Evolutionary conservation across 441 rosid species (phyloP).

Genomic region (Jatropha podagrica): DNA sequence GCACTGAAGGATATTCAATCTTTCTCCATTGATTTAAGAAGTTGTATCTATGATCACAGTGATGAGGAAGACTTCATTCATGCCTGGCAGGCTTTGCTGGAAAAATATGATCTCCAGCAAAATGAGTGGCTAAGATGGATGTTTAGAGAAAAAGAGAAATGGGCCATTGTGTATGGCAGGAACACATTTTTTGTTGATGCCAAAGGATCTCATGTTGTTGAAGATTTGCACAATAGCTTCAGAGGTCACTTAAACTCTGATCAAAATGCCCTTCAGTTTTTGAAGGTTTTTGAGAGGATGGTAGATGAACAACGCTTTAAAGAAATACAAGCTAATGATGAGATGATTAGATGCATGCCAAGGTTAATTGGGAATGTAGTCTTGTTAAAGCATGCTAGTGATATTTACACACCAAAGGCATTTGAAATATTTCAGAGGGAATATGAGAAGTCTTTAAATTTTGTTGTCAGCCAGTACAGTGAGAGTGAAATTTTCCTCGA

Average conservation of each 20-base stretch:
- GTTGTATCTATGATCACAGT: slow-evolving; percentile 19
- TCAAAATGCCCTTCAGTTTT: slow-evolving; percentile 9
- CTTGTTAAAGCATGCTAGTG: slow-evolving; percentile 22
- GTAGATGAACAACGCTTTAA: slow-evolving; percentile 16
- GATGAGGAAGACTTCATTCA: slow-evolving; percentile 19
- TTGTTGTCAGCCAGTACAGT: slow-evolving; percentile 8
- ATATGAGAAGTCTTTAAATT: slow-evolving; percentile 19
- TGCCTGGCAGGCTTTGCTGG: slow-evolving; percentile 22
- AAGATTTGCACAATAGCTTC: slow-evolving; percentile 12
- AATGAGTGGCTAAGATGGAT: slow-evolving; percentile 23
- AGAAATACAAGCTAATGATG: slow-evolving; percentile 19
- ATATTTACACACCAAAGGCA: slow-evolving; percentile 13
- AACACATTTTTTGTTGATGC: slow-evolving; percentile 11
- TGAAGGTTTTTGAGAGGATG: slow-evolving; percentile 16
- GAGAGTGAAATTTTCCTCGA: slow-evolving; percentile 5
- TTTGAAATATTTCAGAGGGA: slow-evolving; percentile 26
- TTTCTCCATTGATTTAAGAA: slow-evolving; percentile 21
- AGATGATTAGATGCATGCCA: slow-evolving; percentile 17
- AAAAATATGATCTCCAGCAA: slow-evolving; percentile 16
- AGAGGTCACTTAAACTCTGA: slow-evolving; percentile 16
- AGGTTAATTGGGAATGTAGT: slow-evolving; percentile 16
- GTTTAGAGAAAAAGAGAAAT: slow-evolving; percentile 20
- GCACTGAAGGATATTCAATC: neutral
- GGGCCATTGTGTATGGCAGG: slow-evolving; percentile 14
- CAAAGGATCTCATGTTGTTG: slow-evolving; percentile 14